Evolutionary conservation across 345 rosid species (phyloP), one percentile per base, ranked within the genome.

Genomic region (Arabis hirsuta): DNA sequence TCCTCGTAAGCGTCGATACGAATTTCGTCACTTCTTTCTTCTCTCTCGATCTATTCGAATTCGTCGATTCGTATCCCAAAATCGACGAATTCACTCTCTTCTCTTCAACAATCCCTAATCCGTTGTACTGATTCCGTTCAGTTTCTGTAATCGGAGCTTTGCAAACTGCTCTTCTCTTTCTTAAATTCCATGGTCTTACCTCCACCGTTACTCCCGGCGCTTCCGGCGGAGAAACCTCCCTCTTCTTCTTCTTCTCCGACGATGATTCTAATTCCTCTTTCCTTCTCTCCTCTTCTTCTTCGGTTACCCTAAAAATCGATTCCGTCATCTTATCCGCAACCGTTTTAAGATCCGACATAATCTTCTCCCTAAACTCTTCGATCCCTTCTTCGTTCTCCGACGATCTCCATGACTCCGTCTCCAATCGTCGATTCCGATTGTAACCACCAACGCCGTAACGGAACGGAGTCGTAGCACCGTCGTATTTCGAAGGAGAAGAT

Each of bases 161-260:
- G 45, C 87, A 83, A 4, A 85, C 82, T 0, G 86, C 82, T 71
- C 87, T 84, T 66, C 92, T 84, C 29, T 87, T 92, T 59, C 96
- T 78, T 72, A 92, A 83, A 78, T 90, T 92, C 96, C 96, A 92
- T 41, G 92, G 96, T 74, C 78, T 72, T 20, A 59, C 78, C 65
- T 72, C 82, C 62, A n/a, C 82, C 48, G 72, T 48, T 2, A 19
- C 72, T 27, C 66, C 67, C 65, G 71, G 24, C 5, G 80, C 58
- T 36, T 72, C 78, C 52, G 65, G 77, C 69, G 61, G 63, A 34
- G 79, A 69, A 38, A 57, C 78, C 54, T 73, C 76, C 32, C 47
- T 65, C 66, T 77, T 36, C 44, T 27, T 48, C 4, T 39, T 24
- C 50, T 31, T 65, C 60, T 53, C 74, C 42, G 38, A 54, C 7